phyloP scores from a whole-genome alignment of 352 stramenopile species.

The Globisporangium solare region DNA sequence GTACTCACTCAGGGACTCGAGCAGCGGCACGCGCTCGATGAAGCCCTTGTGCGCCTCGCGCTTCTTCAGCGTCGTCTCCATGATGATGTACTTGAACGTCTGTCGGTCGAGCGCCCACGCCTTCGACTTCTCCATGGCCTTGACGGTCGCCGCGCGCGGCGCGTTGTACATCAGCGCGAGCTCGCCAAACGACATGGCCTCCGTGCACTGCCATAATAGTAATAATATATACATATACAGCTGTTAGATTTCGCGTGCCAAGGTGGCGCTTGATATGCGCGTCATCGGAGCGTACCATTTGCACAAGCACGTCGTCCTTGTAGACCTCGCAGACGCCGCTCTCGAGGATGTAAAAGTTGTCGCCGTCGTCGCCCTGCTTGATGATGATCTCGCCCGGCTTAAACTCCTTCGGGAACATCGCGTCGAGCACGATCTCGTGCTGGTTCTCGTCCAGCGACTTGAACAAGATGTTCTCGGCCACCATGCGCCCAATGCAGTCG shows the following conservation, averaged over 20 bases:
- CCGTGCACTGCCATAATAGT: constrained; percentile 55
- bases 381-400: constrained; percentile 79
- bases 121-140: constrained; percentile 88
- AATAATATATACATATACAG: constrained; percentile 5
- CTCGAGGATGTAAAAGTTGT: constrained; percentile 95
- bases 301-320: constrained; percentile 84
- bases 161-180: constrained; percentile 97
- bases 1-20: constrained; percentile 88
- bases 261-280: too few species aligned
- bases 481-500: constrained; percentile 72
- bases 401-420: constrained; percentile 85
- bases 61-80: constrained; percentile 89
- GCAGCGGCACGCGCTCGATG: constrained; percentile 86
- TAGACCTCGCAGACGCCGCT: constrained; percentile 90
- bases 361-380: constrained; percentile 87
- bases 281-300: constrained; percentile 30
- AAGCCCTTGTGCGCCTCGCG: constrained; percentile 85
- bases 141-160: constrained; percentile 93
- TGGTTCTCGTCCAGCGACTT: constrained; percentile 88
- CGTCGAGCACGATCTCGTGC: constrained; percentile 79
- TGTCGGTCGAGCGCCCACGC: constrained; percentile 90
- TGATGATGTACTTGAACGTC: constrained; percentile 91
- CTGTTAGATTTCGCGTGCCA: too few species aligned
- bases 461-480: constrained; percentile 88
- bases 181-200: constrained; percentile 94